These are phyloP conservation scores for Alternaria gaisen DNA, from an alignment of 2,329 filamentous ascomycete species.

Conservation along the genomic window DNA sequence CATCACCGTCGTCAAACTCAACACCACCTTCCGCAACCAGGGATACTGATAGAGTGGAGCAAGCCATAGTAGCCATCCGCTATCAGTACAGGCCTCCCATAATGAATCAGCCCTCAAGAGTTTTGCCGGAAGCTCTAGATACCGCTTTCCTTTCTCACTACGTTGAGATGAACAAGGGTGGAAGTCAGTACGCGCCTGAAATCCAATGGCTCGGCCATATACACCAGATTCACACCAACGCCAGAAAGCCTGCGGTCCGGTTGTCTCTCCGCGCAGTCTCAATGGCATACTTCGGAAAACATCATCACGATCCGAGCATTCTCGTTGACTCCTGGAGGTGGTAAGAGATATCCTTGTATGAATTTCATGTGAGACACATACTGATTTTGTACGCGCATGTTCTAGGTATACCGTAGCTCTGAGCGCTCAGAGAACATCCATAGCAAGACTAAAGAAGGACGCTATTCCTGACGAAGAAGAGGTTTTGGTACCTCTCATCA, in stretches of 20 bases:
- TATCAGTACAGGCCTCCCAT: conserved; percentile 36
- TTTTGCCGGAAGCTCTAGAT: conserved; percentile 36
- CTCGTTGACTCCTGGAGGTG: conserved; percentile 43
- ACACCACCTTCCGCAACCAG: conserved; percentile 3
- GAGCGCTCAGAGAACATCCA: conserved; percentile 33
- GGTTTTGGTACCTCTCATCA: conserved; percentile 40
- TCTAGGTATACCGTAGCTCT: conserved; percentile 42
- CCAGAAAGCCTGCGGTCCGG: conserved; percentile 35
- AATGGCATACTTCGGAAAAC: conserved; percentile 46
- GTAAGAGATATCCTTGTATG: no score
- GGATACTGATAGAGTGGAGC: conserved; percentile 23
- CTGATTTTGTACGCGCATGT: no score
- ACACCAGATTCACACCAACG: conserved; percentile 28
- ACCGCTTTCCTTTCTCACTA: conserved; percentile 43
- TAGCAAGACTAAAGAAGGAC: conserved; percentile 24
- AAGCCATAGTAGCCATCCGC: conserved; percentile 33
- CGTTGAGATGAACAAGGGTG: conserved; percentile 36
- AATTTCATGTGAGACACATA: no score
- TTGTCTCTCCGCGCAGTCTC: conserved; percentile 44
- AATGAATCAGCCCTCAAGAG: conserved; percentile 37
- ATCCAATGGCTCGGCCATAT: conserved; percentile 41
- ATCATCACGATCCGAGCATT: conserved; percentile 40
- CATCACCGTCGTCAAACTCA: not conserved
- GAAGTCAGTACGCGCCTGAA: conserved; percentile 26
- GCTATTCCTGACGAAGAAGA: conserved; percentile 42